Base-by-base conservation (phyloP, 495 filamentous ascomycete species). In the Haplographium delicatum region DNA sequence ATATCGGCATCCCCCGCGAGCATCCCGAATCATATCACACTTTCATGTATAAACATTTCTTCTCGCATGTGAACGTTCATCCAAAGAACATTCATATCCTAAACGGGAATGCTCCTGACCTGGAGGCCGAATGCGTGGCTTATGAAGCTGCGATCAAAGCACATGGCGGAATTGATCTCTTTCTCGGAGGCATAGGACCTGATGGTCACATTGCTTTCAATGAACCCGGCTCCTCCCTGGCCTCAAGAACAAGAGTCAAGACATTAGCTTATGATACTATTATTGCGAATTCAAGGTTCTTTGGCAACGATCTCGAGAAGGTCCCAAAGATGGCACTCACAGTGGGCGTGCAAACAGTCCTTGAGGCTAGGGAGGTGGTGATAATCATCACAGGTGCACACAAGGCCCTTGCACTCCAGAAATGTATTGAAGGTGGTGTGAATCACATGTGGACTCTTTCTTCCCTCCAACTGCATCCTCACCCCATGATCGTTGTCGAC, bases 361-460 rank as follows among this genome's bases (percentile, higher is more conserved):
- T 91, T 59, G 88, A 94, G 58, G 82, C 85, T 0, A 74, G 83
- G 18, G 88, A 91, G 65, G 85, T 94, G 1, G 84, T 94, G 3
- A 82, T 88, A 48, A 83, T 94, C 30, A 86, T 87, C 41, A 83
- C 85, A 0, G 88, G 88, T 7, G 78, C 87, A 5, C 83, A 86
- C 69, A 94, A 91, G 64, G 81, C 88, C 0, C 69, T 86, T 5
- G 88, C 88, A n/a, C 65, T 91, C 50, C 83, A 91, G 59, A 82
- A 81, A 52, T 89, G 86, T 56, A 80, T 94, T 25, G 88, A 94
- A 62, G 82, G 82, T 24, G 85, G 85, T 6, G 78, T 94, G 34
- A 89, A 89, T 61, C 86, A 91, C 69, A 91, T 91, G 87, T 91
- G 86, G 86, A 91, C 88, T 0, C 74, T 90, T 7, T 89, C 86